phyloP scores from a whole-genome alignment of 441 rosid genomes.

The Gossypium gossypioides region DNA sequence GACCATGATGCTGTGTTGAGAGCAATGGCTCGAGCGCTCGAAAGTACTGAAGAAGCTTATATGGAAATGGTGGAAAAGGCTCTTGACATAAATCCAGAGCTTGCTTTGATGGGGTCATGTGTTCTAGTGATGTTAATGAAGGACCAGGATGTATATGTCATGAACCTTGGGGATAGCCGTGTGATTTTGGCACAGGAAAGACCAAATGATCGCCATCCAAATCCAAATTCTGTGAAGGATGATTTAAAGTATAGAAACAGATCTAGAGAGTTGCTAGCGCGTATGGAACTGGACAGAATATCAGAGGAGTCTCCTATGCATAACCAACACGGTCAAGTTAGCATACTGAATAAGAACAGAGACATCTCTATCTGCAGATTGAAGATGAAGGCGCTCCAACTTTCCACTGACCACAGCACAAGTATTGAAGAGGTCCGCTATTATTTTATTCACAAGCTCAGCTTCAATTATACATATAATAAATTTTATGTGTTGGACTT shows the following conservation, averaged over 20 bases:
- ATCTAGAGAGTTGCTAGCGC: constrained; percentile 71
- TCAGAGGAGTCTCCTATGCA: constrained; percentile 96
- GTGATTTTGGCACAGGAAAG: constrained; percentile 83
- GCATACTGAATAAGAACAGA: constrained; percentile 66
- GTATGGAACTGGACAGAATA: constrained; percentile 87
- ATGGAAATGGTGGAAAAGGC: constrained; percentile 90
- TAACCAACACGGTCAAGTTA: constrained; percentile 56
- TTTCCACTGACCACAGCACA: constrained; percentile 88
- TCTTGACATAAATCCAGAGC: constrained; percentile 75
- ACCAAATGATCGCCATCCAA: constrained; percentile 63
- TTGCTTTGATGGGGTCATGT: constrained; percentile 92
- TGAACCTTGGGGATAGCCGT: constrained; percentile 94
- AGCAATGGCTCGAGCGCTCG: constrained; percentile 74
- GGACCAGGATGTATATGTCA: constrained; percentile 89
- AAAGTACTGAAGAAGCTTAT: constrained; percentile 68
- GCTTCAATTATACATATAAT: constrained; percentile 3
- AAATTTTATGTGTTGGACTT: neutral
- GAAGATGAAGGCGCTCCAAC: constrained; percentile 92
- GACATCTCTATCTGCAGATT: constrained; percentile 77
- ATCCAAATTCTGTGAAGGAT: constrained; percentile 49
- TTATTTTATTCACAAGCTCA: constrained; percentile 12
- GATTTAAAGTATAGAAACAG: constrained; percentile 59
- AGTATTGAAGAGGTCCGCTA: constrained; percentile 64
- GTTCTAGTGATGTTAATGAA: constrained; percentile 91
- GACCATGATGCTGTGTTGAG: constrained; percentile 72